phyloP scores from a whole-genome alignment of 129 eudicot species.

The Pulicaria dysenterica region DNA sequence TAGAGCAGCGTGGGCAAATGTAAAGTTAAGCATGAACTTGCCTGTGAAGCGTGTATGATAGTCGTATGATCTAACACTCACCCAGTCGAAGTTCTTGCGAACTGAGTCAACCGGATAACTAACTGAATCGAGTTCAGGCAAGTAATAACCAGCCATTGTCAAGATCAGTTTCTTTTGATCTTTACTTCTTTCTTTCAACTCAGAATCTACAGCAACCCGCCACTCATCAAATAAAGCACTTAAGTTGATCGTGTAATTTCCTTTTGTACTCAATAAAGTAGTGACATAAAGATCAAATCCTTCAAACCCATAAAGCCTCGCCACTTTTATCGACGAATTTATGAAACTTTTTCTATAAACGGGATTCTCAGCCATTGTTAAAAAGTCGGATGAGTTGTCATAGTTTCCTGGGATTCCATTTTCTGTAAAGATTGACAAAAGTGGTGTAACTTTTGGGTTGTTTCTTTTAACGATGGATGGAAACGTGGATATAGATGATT shows the following conservation, averaged over 20 bases:
- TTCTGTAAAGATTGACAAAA: conserved; percentile 52
- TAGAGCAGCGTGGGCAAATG: conserved; percentile 43
- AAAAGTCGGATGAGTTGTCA: conserved; percentile 23
- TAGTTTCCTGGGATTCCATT: conserved; percentile 23
- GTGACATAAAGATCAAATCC: conserved; percentile 53
- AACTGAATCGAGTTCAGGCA: conserved; percentile 37
- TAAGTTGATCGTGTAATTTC: conserved; percentile 42
- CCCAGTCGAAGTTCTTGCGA: conserved; percentile 53
- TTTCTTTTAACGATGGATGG: conserved; percentile 40
- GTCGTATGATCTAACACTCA: conserved; percentile 61
- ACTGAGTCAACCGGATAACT: conserved; percentile 45
- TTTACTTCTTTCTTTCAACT: no score
- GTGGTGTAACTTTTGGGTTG: conserved; percentile 57
- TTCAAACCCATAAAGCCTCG: conserved; percentile 42
- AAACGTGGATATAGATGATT: conserved; percentile 40
- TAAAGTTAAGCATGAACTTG: background rate
- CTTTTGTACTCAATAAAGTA: conserved; percentile 19
- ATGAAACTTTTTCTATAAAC: conserved; percentile 47
- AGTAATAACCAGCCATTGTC: conserved; percentile 42
- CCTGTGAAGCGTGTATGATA: conserved; percentile 33
- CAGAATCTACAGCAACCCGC: conserved; percentile 39
- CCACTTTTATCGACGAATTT: conserved; percentile 45
- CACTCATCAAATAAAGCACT: conserved; percentile 53
- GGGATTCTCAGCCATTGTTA: conserved; percentile 38
- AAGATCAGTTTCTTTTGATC: conserved; percentile 36